These are phyloP conservation scores for Leccinum holopus DNA, from an alignment of 1,284 basidiomycete species.

Conservation along the genomic window DNA sequence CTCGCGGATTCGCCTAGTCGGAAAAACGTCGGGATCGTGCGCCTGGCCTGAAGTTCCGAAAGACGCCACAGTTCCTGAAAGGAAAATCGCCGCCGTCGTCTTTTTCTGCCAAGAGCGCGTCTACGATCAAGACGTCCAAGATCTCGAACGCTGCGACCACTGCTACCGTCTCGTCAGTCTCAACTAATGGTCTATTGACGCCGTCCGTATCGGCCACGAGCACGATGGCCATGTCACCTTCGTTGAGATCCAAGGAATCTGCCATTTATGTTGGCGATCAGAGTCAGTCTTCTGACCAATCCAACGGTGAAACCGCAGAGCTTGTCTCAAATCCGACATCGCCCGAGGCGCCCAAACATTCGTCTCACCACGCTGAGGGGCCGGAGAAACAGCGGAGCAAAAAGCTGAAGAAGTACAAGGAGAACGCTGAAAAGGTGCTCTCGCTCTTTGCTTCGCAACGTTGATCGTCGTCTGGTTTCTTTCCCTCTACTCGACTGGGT, in stretches of 20 bases:
- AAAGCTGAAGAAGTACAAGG: slow-evolving; percentile 79
- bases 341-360: slow-evolving; percentile 37
- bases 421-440: slow-evolving; percentile 77
- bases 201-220: slow-evolving; percentile 55
- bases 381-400: slow-evolving; percentile 61
- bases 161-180: slow-evolving; percentile 46
- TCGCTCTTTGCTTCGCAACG: slow-evolving; percentile 69
- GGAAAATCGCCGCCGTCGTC: slow-evolving; percentile 65
- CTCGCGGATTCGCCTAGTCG: slow-evolving; percentile 43
- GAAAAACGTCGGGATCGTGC: slow-evolving; percentile 66
- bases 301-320: slow-evolving; percentile 49
- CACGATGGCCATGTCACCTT: slow-evolving; percentile 51
- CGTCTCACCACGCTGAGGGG: slow-evolving; percentile 36
- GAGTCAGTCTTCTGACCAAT: slow-evolving; percentile 70
- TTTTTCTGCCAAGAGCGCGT: slow-evolving; percentile 48
- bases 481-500: slow-evolving; percentile 21
- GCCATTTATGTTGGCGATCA: slow-evolving; percentile 64
- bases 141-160: slow-evolving; percentile 48
- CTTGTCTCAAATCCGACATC: slow-evolving; percentile 22
- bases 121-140: slow-evolving; percentile 39
- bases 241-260: slow-evolving; percentile 77
- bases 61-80: slow-evolving; percentile 67
- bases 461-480: slow-evolving; percentile 16
- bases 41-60: slow-evolving; percentile 40
- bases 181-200: slow-evolving; percentile 52